Percentiles rank a stretch among this genome's conserved stretches.
These are phyloP conservation scores for Ceratopteris richardii DNA, from an alignment of 75 land plant genomes.

Conservation along the genomic window DNA sequence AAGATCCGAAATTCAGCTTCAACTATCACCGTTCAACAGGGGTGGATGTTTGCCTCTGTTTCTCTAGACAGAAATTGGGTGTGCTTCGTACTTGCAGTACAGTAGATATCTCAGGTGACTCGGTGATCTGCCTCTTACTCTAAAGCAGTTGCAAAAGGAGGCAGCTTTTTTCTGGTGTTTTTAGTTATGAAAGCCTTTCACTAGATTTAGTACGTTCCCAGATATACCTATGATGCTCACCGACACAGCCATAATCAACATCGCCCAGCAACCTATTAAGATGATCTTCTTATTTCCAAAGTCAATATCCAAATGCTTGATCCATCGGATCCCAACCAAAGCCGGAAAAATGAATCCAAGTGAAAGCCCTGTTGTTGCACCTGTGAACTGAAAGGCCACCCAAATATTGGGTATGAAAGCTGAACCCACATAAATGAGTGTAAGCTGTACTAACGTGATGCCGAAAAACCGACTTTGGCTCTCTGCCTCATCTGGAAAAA, in stretches of 20 bases:
- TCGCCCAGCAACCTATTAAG: conserved; percentile 42
- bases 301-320: conserved; percentile 32
- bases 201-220: conserved; percentile 52
- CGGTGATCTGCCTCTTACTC: too few relatives aligned
- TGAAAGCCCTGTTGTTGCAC: conserved; percentile 89
- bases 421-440: conserved; percentile 62
- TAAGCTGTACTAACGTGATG: conserved; percentile 45
- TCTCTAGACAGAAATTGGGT: too few relatives aligned
- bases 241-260: conserved; percentile 57
- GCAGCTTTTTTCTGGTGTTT: too few relatives aligned
- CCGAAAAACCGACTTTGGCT: conserved; percentile 39
- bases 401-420: conserved; percentile 89
- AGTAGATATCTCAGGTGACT: too few relatives aligned
- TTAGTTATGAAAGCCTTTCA: not conserved
- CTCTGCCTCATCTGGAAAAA: conserved; percentile 44
- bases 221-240: conserved; percentile 64
- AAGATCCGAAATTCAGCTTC: too few relatives aligned
- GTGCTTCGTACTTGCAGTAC: too few relatives aligned
- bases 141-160: too few relatives aligned
- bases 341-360: conserved; percentile 89
- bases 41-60: too few relatives aligned
- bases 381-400: conserved; percentile 96
- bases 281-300: conserved; percentile 14
- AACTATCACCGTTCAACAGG: too few relatives aligned
- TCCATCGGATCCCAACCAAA: conserved; percentile 41